Conservation (phyloP, 805 yeast species). For the Sugiyamaella mastotermitis region DNA sequence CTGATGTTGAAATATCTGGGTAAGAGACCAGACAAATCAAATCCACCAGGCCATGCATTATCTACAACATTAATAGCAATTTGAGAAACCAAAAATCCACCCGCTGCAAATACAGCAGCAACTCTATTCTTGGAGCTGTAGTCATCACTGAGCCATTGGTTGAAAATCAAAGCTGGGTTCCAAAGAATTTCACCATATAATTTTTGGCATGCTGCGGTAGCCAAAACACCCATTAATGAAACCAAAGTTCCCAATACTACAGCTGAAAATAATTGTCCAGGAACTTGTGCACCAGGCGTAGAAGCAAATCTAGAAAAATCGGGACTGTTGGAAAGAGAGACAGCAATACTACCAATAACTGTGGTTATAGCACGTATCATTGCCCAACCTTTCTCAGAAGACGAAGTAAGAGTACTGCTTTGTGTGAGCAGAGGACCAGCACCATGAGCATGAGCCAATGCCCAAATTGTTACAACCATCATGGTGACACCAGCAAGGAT, state of each 20-base stretch:
- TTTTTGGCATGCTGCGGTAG: slow-evolving; percentile 39
- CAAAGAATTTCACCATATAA: slow-evolving; percentile 38
- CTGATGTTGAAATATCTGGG: slow-evolving; percentile 41
- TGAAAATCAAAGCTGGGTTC: slow-evolving; percentile 39
- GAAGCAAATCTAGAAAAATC: slow-evolving; percentile 40
- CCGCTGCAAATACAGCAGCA: slow-evolving; percentile 41
- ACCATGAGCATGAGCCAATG: slow-evolving; percentile 19
- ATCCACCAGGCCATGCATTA: slow-evolving; percentile 45
- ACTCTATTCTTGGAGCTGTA: slow-evolving; percentile 39
- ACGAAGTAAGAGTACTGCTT: slow-evolving; percentile 31
- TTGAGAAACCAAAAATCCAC: slow-evolving; percentile 17
- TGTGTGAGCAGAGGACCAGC: slow-evolving; percentile 39
- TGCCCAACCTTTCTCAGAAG: slow-evolving; percentile 33
- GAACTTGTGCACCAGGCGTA: slow-evolving; percentile 34
- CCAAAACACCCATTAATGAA: slow-evolving; percentile 42
- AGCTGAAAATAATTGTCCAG: slow-evolving; percentile 35
- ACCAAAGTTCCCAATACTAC: slow-evolving; percentile 37
- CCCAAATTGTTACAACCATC: slow-evolving; percentile 40
- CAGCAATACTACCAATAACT: slow-evolving; percentile 35
- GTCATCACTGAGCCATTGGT: slow-evolving; percentile 35
- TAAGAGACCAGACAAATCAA: slow-evolving; percentile 40
- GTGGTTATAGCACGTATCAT: slow-evolving; percentile 36
- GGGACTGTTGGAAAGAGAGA: slow-evolving; percentile 37
- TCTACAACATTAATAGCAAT: slow-evolving; percentile 24
- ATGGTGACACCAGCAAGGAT: too few species aligned